Evolutionary conservation across 345 rosid species (phyloP), one percentile per base, ranked within the genome.

Genomic region (Syzygium grande): DNA sequence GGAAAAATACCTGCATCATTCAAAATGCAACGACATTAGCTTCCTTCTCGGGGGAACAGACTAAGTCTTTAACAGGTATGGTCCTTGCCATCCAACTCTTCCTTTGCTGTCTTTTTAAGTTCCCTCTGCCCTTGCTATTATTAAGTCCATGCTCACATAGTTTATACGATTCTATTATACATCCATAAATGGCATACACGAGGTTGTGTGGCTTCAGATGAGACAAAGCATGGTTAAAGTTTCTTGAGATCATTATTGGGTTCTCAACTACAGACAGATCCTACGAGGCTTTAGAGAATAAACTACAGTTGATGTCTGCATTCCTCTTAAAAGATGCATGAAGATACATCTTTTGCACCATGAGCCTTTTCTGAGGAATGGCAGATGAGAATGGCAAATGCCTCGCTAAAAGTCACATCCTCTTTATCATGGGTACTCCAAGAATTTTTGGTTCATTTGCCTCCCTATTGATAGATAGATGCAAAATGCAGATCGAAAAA

Each of bases 1-100:
- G 92, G n/a, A 95, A 85, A 89, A 96, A 97, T 25, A 96, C 97
- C 96, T 95, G 93, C 91, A 89, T 88, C 29, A 83, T 73, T 54
- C 46, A 34, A 46, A 73, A 38, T 73, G 49, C 49, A 38, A 38
- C 15, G 4, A 38, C 83, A 11, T 73, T 73, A 73, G 49, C 83
- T 73, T 73, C 83, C 49, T 38, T 2, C 12, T 73, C 25, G 7
- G 49, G 49, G 8, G 83, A 73, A 38, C 13, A 2, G 27, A 21
- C 49, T 10, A 19, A 34, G 49, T 38, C 83, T 34, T 73, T 4
- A 10, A 73, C 83, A 19, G 12, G 49, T 21, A 73, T 6, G 49
- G 83, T 38, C 80, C 80, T 73, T 73, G 80, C 49, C 22, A 38
- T 19, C 61, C n/a, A 23, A 56, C n/a, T 10, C 63, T 56, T 56